Percentiles rank a stretch among this genome's conserved stretches.
Conservation (phyloP, 2,329 filamentous ascomycete genomes). For the Exophiala calicioides region DNA sequence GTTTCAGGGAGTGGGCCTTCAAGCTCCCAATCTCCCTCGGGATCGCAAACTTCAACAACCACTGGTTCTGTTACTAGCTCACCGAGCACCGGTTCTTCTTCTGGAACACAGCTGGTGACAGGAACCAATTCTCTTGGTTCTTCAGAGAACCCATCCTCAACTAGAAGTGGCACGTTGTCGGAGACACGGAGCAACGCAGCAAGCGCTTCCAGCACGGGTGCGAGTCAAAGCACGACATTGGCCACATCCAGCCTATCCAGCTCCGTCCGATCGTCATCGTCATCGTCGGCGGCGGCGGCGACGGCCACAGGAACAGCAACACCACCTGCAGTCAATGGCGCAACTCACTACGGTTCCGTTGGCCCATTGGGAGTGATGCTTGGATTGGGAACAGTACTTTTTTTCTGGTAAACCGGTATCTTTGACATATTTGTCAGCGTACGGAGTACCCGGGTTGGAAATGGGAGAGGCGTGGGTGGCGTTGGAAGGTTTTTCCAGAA, state of each 20-base stretch:
- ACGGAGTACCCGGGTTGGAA: not conserved
- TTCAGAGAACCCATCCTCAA: no score
- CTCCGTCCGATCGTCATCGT: not conserved
- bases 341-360: not conserved
- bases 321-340: conserved; percentile 12
- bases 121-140: no score
- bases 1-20: not conserved
- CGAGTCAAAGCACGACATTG: conserved; percentile 7
- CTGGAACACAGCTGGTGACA: no score
- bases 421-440: conserved; percentile 15
- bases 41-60: not conserved
- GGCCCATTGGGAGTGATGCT: not conserved
- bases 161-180: no score
- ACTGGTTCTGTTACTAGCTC: not conserved
- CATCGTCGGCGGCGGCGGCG: no score
- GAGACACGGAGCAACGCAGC: not conserved
- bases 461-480: conserved; percentile 9
- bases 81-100: no score
- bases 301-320: conserved; percentile 7
- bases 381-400: conserved; percentile 1
- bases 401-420: not conserved
- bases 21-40: not conserved
- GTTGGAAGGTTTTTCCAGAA: conserved; percentile 14
- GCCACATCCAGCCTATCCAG: conserved; percentile 5
- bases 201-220: not conserved